Evolutionary conservation across 169 alveolate species (phyloP), one percentile per base, ranked within the genome.

Genomic region (Eimeria necatrix): DNA sequence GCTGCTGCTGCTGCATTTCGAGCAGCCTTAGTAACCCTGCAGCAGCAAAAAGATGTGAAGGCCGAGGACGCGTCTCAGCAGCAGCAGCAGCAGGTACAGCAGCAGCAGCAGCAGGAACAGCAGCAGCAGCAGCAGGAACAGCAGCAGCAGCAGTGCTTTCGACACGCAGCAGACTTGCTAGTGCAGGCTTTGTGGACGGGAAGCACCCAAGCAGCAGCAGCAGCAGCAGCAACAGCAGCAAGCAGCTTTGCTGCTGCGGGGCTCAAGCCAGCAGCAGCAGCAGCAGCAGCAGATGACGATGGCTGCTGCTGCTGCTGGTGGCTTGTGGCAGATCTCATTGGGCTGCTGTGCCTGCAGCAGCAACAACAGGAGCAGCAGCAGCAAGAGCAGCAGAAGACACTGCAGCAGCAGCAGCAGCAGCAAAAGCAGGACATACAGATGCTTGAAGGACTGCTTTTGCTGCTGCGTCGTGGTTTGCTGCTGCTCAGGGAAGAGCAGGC

Each of bases 241-340:
- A 56, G 64, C 64, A 14, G 64, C 8, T 56, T 56, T 56, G 64
- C 64, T 56, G 64, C 64, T 14, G 64, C 14, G 14, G 64, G 64
- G 64, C 64, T 56, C 64, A 8, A 8, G 20, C 64, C 64, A 8
- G 64, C 64, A 56, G 64, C 20, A 14, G 64, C 64, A 56, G 64
- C 8, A 56, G 14, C 64, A 56, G 20, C 8, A 56, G 14, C 20
- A 8, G 14, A 8, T 56, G n/a, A n/a, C n/a, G n/a, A n/a, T n/a
- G n/a, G n/a, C n/a, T 56, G 64, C 20, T 56, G 64, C 64, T 56
- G 64, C 64, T 56, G 64, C 64, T 56, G 64, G 64, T 56, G 64
- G 64, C 64, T 56, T 8, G 20, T 56, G 8, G 64, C 64, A 56
- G 64, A 56, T 14, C 64, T 56, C 14, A 14, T 56, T 8, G 64